These are phyloP conservation scores for Lasiosphaeria ovina DNA, from an alignment of 495 filamentous ascomycete genomes.

Conservation along the genomic window DNA sequence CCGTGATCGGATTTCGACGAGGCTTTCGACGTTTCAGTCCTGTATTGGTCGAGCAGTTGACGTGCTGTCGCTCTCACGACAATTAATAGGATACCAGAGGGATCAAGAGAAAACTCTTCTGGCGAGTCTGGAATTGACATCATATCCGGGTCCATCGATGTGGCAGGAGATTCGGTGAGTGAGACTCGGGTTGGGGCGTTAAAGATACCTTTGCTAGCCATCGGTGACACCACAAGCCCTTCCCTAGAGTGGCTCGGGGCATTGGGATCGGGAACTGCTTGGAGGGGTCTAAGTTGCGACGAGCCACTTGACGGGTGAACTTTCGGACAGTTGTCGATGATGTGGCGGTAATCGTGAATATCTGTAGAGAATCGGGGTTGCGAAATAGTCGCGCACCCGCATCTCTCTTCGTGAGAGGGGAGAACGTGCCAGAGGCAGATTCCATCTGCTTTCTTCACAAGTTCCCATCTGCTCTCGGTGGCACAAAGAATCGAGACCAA, in stretches of 20 bases:
- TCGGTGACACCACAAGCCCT: no score
- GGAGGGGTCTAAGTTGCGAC: background rate
- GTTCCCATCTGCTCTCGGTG: background rate
- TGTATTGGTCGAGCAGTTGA: background rate
- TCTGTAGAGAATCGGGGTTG: background rate
- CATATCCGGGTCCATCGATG: slow-evolving; percentile 10
- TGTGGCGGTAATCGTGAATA: slow-evolving; percentile 7
- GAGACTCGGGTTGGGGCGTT: background rate
- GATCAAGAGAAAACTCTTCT: background rate
- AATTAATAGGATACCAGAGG: background rate
- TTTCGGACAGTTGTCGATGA: slow-evolving; percentile 2
- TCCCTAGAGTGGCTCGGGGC: no score
- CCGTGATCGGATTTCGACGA: background rate
- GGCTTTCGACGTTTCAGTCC: background rate
- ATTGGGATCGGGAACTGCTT: background rate
- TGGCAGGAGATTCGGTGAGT: slow-evolving; percentile 3
- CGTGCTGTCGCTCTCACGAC: background rate
- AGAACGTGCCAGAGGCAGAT: slow-evolving; percentile 10
- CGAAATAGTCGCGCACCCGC: slow-evolving; percentile 5
- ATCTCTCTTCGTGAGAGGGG: background rate
- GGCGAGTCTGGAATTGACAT: slow-evolving; percentile 12
- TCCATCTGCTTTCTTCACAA: background rate
- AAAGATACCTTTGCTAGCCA: background rate
- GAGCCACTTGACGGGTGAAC: background rate
- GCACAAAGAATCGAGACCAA: background rate